phyloP scores from a whole-genome alignment of 2,329 filamentous ascomycete species.

The Aureobasidium sp. region DNA sequence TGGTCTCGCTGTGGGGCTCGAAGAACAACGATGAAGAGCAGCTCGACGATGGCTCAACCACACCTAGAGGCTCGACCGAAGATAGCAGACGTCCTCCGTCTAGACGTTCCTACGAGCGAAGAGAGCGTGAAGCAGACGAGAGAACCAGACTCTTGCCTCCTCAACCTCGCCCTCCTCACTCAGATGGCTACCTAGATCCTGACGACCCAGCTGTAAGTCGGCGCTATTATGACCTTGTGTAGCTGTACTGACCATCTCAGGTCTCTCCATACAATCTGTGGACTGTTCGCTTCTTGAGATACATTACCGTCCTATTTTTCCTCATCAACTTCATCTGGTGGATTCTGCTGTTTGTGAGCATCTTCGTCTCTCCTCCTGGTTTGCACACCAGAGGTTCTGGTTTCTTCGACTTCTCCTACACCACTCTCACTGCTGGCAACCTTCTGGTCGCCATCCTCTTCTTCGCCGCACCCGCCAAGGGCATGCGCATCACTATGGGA shows the following conservation, averaged over 20 bases:
- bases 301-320: conserved; percentile 69
- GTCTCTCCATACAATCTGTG: conserved; percentile 92
- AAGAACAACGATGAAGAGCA: conserved; percentile 40
- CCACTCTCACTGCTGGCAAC: conserved; percentile 68
- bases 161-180: conserved; percentile 48
- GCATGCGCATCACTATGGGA: conserved; percentile 66
- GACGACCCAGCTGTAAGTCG: conserved; percentile 69
- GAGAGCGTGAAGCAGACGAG: conserved; percentile 47
- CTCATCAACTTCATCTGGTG: conserved; percentile 82
- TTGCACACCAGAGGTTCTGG: conserved; percentile 84
- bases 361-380: conserved; percentile 83
- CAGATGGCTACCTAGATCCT: conserved; percentile 64
- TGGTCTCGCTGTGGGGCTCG: conserved; percentile 51
- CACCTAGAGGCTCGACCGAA: conserved; percentile 18
- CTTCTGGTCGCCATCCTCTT: conserved; percentile 74
- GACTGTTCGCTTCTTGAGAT: conserved; percentile 75
- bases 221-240: neutral
- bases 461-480: conserved; percentile 75
- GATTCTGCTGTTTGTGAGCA: conserved; percentile 78
- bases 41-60: conserved; percentile 25
- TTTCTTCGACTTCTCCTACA: conserved; percentile 82
- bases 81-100: conserved; percentile 20
- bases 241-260: conserved; percentile 27
- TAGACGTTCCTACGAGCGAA: conserved; percentile 25
- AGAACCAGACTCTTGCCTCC: conserved; percentile 59